Evolutionary conservation across 2,329 filamentous ascomycete genomes (phyloP).

Genomic region (Golovinomyces cichoracearum): DNA sequence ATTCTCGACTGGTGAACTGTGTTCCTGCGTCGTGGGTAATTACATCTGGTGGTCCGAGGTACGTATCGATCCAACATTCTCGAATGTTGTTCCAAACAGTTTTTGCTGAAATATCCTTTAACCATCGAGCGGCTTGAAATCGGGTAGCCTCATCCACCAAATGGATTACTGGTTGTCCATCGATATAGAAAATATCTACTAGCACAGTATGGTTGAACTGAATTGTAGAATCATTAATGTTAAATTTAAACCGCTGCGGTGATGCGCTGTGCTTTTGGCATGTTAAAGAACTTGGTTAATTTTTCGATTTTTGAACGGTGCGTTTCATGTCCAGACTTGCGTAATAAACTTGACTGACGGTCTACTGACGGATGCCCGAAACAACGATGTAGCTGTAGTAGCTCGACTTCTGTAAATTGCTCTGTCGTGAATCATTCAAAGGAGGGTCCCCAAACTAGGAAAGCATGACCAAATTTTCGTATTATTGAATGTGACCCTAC

Average conservation of each 20-base stretch:
- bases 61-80: constrained; percentile 3
- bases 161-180: constrained; percentile 1
- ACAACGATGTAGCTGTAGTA: background rate
- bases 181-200: constrained; percentile 3
- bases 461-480: background rate
- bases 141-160: constrained; percentile 1
- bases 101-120: background rate
- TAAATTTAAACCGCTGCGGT: background rate
- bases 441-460: background rate
- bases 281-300: background rate
- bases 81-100: constrained; percentile 1
- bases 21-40: constrained; percentile 1
- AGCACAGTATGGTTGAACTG: constrained; percentile 2
- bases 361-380: background rate
- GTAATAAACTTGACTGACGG: background rate
- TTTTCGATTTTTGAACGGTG: background rate
- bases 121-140: constrained; percentile 2
- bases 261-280: background rate
- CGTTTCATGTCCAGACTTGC: background rate
- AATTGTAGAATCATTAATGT: background rate
- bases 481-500: background rate
- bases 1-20: constrained; percentile 3
- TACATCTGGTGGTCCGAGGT: constrained; percentile 1
- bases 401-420: background rate
- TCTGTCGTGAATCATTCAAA: background rate